Evolutionary conservation across 768 basidiomycete genomes (phyloP).

Genomic region (Auriscalpium microsporum): DNA sequence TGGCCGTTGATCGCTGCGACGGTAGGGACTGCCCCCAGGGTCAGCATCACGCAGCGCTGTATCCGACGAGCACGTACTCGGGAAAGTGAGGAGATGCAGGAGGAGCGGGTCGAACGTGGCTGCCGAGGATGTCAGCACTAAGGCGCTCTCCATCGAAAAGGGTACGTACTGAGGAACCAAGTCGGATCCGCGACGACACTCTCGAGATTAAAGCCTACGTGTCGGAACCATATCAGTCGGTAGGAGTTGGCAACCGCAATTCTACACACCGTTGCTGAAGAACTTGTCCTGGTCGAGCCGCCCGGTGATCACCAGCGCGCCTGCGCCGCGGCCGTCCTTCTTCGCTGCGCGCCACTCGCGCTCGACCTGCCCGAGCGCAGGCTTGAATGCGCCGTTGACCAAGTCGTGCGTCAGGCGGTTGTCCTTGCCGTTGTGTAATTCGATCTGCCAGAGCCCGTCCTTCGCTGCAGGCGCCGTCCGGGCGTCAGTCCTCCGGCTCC

Average conservation of each 20-base stretch:
- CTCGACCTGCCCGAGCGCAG: conserved; percentile 68
- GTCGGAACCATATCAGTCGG: not conserved
- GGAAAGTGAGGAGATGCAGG: conserved; percentile 61
- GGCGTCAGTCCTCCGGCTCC: not conserved
- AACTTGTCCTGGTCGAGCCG: conserved; percentile 74
- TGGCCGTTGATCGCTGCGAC: conserved; percentile 80
- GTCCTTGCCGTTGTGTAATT: conserved; percentile 73
- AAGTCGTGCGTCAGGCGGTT: conserved; percentile 55
- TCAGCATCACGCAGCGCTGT: not conserved
- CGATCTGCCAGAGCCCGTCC: conserved; percentile 62
- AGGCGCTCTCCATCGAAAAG: not conserved
- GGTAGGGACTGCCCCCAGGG: conserved; percentile 48
- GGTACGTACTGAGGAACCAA: conserved; percentile 57
- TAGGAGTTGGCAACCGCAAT: not conserved
- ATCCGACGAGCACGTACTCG: conserved; percentile 39
- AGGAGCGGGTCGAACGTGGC: conserved; percentile 61
- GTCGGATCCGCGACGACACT: conserved; percentile 41
- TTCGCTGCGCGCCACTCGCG: conserved; percentile 52
- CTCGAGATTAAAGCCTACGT: conserved; percentile 57
- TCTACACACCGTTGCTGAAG: conserved; percentile 67
- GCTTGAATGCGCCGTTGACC: conserved; percentile 51
- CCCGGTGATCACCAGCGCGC: conserved; percentile 72
- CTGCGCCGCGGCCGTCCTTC: conserved; percentile 45
- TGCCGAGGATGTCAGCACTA: not conserved
- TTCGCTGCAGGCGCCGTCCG: conserved; percentile 36